Conservation (phyloP, 768 basidiomycete species). For the Dacryopinax primogenitus region DNA sequence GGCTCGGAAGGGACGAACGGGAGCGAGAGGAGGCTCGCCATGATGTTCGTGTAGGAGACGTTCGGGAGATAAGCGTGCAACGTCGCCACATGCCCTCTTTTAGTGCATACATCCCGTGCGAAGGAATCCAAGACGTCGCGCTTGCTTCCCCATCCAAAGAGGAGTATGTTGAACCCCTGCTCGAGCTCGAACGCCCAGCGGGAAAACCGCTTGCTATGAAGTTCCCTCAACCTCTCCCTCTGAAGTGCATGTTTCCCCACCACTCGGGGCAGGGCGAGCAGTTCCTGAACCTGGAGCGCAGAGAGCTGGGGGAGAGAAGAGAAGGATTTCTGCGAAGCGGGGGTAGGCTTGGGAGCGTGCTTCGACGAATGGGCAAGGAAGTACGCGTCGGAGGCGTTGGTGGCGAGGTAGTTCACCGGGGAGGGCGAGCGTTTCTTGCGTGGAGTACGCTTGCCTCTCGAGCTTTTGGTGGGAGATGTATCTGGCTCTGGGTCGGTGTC, state of each 20-base stretch:
- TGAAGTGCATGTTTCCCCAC: slow-evolving; percentile 23
- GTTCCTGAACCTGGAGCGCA: slow-evolving; percentile 46
- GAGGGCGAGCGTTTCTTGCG: neutral
- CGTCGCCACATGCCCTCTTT: slow-evolving; percentile 57
- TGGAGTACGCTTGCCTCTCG: slow-evolving; percentile 4
- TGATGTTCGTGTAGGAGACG: slow-evolving; percentile 53
- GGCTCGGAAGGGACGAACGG: slow-evolving; percentile 41
- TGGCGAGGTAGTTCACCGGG: slow-evolving; percentile 33
- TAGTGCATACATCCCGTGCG: slow-evolving; percentile 43
- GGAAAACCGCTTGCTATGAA: slow-evolving; percentile 35
- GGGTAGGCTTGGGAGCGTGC: slow-evolving; percentile 44
- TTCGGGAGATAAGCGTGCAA: slow-evolving; percentile 66
- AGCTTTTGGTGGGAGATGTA: slow-evolving; percentile 13
- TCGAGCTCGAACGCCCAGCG: slow-evolving; percentile 58
- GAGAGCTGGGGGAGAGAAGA: slow-evolving; percentile 61
- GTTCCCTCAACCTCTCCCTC: slow-evolving; percentile 22
- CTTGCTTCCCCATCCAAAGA: slow-evolving; percentile 88
- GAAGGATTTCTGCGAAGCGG: slow-evolving; percentile 70
- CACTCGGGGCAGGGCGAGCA: slow-evolving; percentile 22
- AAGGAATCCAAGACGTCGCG: slow-evolving; percentile 61
- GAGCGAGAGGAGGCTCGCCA: slow-evolving; percentile 14
- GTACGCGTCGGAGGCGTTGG: slow-evolving; percentile 75
- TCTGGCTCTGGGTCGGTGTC: too few relatives aligned
- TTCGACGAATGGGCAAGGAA: slow-evolving; percentile 35
- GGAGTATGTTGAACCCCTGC: slow-evolving; percentile 75